phyloP scores from a whole-genome alignment of 208 protist genomes.

The Leishmania tropica region DNA sequence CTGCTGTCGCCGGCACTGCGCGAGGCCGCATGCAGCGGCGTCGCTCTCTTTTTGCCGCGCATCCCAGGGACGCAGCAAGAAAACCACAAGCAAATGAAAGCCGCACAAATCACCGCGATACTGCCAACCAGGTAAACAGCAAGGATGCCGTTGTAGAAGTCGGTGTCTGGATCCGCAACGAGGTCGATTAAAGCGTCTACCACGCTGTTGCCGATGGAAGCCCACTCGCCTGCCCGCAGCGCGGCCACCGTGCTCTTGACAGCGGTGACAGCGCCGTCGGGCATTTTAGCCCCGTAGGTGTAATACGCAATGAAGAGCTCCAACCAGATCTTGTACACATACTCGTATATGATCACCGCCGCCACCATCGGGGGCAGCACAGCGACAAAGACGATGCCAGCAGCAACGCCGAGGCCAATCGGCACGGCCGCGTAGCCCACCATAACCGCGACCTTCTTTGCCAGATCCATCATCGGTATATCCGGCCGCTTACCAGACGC shows the following conservation, averaged over 20 bases:
- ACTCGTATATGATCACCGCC: slow-evolving; percentile 37
- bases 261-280: slow-evolving; percentile 31
- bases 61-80: slow-evolving; percentile 21
- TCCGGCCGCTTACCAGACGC: slow-evolving; percentile 8
- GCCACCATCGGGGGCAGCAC: slow-evolving; percentile 45
- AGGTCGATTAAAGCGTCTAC: slow-evolving; percentile 35
- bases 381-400: slow-evolving; percentile 28
- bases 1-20: slow-evolving; percentile 1
- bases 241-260: slow-evolving; percentile 24
- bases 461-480: slow-evolving; percentile 18
- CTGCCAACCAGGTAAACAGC: slow-evolving; percentile 31
- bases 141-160: slow-evolving; percentile 63
- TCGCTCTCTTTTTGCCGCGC: slow-evolving; percentile 13
- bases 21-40: background rate
- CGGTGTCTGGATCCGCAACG: slow-evolving; percentile 19
- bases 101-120: slow-evolving; percentile 23
- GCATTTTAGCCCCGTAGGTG: slow-evolving; percentile 47
- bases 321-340: slow-evolving; percentile 66
- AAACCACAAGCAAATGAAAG: slow-evolving; percentile 29
- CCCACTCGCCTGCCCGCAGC: slow-evolving; percentile 38
- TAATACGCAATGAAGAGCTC: slow-evolving; percentile 71
- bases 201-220: slow-evolving; percentile 16
- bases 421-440: slow-evolving; percentile 40
- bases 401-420: slow-evolving; percentile 26
- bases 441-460: slow-evolving; percentile 23